These are phyloP conservation scores for Colletotrichum sublineola DNA, from an alignment of 2,329 filamentous ascomycete genomes.

Conservation along the genomic window DNA sequence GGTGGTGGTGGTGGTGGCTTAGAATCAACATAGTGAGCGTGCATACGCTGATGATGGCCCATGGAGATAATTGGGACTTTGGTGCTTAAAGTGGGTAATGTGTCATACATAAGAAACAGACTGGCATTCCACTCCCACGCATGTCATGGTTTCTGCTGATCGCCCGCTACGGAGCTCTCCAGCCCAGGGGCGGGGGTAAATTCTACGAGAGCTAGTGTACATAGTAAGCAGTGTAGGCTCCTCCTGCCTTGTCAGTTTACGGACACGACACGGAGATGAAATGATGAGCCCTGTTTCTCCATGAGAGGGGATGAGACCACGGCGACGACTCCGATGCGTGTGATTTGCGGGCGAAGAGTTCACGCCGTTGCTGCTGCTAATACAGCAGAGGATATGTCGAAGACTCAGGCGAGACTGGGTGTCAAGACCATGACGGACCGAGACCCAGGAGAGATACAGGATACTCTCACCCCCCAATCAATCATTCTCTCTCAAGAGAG, in stretches of 20 bases:
- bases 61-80: background rate
- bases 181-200: background rate
- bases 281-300: background rate
- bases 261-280: too few species aligned
- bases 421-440: background rate
- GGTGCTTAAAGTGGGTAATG: background rate
- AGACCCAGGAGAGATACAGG: background rate
- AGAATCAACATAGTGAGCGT: slow-evolving; percentile 30
- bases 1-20: slow-evolving; percentile 29
- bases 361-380: background rate
- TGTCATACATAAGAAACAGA: background rate
- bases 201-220: background rate
- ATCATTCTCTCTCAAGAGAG: background rate
- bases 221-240: background rate
- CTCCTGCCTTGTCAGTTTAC: background rate
- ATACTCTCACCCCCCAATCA: too few species aligned
- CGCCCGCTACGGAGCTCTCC: background rate
- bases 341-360: background rate
- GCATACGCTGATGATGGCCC: slow-evolving; percentile 22
- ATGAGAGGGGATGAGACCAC: background rate
- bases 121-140: background rate
- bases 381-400: too few species aligned
- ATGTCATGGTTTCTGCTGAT: background rate
- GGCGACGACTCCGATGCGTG: background rate
- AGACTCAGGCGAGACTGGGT: background rate